Base-by-base conservation (phyloP, 495 filamentous ascomycete genomes). In the Aspergillus nidulans region DNA sequence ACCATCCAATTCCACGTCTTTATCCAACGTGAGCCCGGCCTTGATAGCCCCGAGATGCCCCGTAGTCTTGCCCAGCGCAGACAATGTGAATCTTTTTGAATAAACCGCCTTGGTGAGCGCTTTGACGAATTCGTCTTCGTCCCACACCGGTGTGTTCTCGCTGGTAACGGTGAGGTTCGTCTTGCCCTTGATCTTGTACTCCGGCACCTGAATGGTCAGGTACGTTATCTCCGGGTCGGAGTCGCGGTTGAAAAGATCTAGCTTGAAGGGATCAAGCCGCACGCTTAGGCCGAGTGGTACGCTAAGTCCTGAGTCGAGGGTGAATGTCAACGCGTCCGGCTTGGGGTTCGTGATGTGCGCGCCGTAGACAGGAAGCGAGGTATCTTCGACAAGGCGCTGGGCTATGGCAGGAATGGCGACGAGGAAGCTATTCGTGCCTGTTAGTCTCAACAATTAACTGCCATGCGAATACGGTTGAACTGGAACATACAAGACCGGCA, bases 381-480 rank as follows among this genome's bases (percentile, higher is more conserved):
- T 73, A n/a, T 67, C 38, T 36, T 73, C 38, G 24, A 77, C 68
- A n/a, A 77, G 69, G 23, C 63, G 48, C 45, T 77, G 73, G 1
- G 68, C 68, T n/a, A 76, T 69, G 10, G 69, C 73, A 9, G 73
- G 75, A 24, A 71, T 53, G 53, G 52, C 60, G 59, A 76, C 41
- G 57, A 73, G 30, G 34, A 57, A 55, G 43, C 61, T 62, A 24
- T 18, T 10, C n/a, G 8, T n/a, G n/a, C n/a, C n/a, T n/a, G 15
- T 42, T 13, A 18, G 36, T 42, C 19, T 26, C 36, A 13, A 23
- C 9, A 4, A 15, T 28, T n/a, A 15, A 39, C n/a, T 6, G 20
- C 6, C n/a, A n/a, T n/a, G n/a, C n/a, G n/a, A n/a, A n/a, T n/a
- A 28, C 26, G 26, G 26, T 9, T 28, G 10, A 12, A 46, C 20